These are phyloP conservation scores for Auriscalpium orientale DNA, from an alignment of 768 basidiomycete genomes.

Conservation along the genomic window DNA sequence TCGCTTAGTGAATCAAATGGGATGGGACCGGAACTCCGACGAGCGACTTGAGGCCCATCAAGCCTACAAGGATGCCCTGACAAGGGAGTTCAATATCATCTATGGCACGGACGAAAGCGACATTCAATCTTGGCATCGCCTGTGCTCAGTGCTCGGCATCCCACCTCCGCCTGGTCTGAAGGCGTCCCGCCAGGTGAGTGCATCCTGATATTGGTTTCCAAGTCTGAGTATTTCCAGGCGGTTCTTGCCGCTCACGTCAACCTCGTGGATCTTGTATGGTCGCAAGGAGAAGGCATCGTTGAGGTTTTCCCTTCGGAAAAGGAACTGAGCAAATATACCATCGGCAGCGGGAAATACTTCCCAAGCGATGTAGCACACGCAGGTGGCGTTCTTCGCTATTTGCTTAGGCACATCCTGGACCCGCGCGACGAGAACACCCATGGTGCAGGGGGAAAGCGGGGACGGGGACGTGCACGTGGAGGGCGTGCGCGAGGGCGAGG, in stretches of 20 bases:
- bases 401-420: conserved; percentile 17
- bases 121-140: not conserved
- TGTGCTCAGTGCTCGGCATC: not conserved
- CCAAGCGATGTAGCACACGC: conserved; percentile 20
- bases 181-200: not conserved
- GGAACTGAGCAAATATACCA: conserved; percentile 19
- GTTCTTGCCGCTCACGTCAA: conserved; percentile 19
- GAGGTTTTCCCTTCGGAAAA: conserved; percentile 14
- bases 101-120: not conserved
- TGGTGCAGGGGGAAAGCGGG: too few relatives aligned
- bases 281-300: conserved; percentile 9
- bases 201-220: not conserved
- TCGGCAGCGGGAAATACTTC: conserved; percentile 16
- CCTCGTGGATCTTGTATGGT: conserved; percentile 24
- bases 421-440: not conserved
- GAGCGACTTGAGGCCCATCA: not conserved
- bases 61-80: not conserved
- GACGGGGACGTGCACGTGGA: too few relatives aligned
- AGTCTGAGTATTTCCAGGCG: not conserved
- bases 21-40: not conserved
- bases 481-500: too few relatives aligned
- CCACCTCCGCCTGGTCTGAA: not conserved
- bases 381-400: conserved; percentile 23
- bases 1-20: not conserved
- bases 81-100: not conserved